These are phyloP conservation scores for Metarhizium rileyi DNA, from an alignment of 2,329 filamentous ascomycete species.

Conservation along the genomic window DNA sequence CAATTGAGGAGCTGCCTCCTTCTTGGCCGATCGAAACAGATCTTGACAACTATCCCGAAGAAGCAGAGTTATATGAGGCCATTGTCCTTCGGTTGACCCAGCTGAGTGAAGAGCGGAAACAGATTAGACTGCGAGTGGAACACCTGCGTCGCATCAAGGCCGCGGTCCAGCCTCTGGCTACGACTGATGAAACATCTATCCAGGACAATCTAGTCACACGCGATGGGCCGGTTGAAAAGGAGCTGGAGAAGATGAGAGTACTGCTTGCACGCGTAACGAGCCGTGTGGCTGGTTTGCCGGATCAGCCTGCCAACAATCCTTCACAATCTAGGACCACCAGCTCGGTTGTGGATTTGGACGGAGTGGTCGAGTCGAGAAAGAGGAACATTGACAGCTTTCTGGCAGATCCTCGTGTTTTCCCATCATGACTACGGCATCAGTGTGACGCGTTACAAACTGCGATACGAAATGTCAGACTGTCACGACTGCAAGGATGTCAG, in stretches of 20 bases:
- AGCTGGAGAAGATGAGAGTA: slow-evolving; percentile 57
- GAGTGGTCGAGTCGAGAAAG: slow-evolving; percentile 29
- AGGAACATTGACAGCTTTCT: slow-evolving; percentile 33
- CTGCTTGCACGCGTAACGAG: slow-evolving; percentile 51
- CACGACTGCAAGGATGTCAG: neutral
- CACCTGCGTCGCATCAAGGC: slow-evolving; percentile 38
- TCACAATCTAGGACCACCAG: slow-evolving; percentile 4
- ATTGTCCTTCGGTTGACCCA: slow-evolving; percentile 37
- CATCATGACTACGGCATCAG: slow-evolving; percentile 6
- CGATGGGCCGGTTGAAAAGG: slow-evolving; percentile 53
- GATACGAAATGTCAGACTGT: neutral
- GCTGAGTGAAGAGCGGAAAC: slow-evolving; percentile 32
- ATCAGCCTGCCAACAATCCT: slow-evolving; percentile 5
- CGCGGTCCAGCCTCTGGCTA: slow-evolving; percentile 35
- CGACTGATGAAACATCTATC: slow-evolving; percentile 24
- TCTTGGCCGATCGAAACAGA: slow-evolving; percentile 36
- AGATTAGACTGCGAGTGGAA: slow-evolving; percentile 30
- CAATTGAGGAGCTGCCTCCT: slow-evolving; percentile 36
- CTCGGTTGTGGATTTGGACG: slow-evolving; percentile 19
- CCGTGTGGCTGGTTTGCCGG: slow-evolving; percentile 33
- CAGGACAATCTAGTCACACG: slow-evolving; percentile 60
- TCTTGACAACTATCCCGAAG: slow-evolving; percentile 27
- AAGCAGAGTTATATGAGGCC: slow-evolving; percentile 42
- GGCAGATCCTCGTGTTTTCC: slow-evolving; percentile 15
- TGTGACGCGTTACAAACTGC: neutral